Conservation (phyloP, 2,329 filamentous ascomycete species). For the Apiospora saccharicola region DNA sequence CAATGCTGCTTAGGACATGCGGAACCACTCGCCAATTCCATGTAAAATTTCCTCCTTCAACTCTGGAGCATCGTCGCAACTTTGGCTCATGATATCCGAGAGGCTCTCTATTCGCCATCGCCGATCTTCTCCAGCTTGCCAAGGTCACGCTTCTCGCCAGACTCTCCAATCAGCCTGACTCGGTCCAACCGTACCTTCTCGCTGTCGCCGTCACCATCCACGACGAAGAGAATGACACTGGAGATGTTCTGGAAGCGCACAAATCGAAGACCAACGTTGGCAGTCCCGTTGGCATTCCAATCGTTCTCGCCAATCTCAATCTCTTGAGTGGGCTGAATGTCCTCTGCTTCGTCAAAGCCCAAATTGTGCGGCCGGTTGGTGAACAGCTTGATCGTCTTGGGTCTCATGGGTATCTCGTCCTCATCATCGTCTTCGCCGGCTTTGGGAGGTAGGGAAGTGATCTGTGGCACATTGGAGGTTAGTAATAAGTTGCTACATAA, state of each 20-base stretch:
- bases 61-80: background rate
- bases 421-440: constrained; percentile 62
- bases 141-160: constrained; percentile 89
- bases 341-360: constrained; percentile 94
- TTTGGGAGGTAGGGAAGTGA: constrained; percentile 79
- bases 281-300: constrained; percentile 83
- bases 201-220: constrained; percentile 81
- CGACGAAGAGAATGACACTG: constrained; percentile 86
- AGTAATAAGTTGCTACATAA: constrained; percentile 26
- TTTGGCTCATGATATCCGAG: background rate
- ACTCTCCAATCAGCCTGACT: constrained; percentile 83
- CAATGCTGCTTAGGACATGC: background rate
- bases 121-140: constrained; percentile 96
- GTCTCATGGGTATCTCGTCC: constrained; percentile 80
- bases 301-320: constrained; percentile 77
- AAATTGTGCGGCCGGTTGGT: constrained; percentile 89
- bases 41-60: background rate
- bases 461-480: constrained; percentile 54
- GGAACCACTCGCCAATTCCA: background rate
- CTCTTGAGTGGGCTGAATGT: constrained; percentile 80
- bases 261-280: constrained; percentile 78
- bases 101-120: constrained; percentile 53
- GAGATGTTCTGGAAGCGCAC: constrained; percentile 98
- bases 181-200: constrained; percentile 88
- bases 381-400: constrained; percentile 84